Evolutionary conservation across 306 rosid genomes (phyloP).

Genomic region (Vigna nakashimae): DNA sequence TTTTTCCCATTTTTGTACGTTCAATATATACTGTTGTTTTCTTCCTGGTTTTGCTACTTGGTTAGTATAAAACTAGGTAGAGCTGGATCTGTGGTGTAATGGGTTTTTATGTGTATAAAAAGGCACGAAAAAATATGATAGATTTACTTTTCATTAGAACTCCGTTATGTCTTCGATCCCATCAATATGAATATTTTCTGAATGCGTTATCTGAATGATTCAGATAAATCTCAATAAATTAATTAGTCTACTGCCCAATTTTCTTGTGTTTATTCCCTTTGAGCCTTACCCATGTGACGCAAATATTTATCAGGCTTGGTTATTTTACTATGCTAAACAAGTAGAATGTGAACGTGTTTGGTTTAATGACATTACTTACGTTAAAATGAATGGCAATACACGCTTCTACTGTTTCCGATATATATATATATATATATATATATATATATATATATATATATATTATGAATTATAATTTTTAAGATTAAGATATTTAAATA

Average conservation of each 20-base stretch:
- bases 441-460: no score
- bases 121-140: neutral
- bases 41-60: conserved; percentile 39
- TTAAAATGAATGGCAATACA: neutral
- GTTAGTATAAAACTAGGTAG: conserved; percentile 29
- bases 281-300: neutral
- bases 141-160: neutral
- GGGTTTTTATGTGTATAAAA: conserved; percentile 40
- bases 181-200: neutral
- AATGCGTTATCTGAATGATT: conserved; percentile 1
- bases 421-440: no score
- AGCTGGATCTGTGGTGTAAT: conserved; percentile 46
- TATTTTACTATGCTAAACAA: no score
- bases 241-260: neutral
- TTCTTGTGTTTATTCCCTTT: neutral
- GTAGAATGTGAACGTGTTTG: neutral
- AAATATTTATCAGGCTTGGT: neutral
- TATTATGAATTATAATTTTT: no score
- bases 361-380: neutral
- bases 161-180: conserved; percentile 21
- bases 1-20: conserved; percentile 46
- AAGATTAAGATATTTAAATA: no score
- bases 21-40: conserved; percentile 35
- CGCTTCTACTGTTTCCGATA: no score
- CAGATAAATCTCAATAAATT: neutral